Percentiles rank a stretch among this genome's conserved stretches.
Evolutionary conservation across 2,329 filamentous ascomycete species (phyloP).

Genomic region (Gnomoniopsis sp.): DNA sequence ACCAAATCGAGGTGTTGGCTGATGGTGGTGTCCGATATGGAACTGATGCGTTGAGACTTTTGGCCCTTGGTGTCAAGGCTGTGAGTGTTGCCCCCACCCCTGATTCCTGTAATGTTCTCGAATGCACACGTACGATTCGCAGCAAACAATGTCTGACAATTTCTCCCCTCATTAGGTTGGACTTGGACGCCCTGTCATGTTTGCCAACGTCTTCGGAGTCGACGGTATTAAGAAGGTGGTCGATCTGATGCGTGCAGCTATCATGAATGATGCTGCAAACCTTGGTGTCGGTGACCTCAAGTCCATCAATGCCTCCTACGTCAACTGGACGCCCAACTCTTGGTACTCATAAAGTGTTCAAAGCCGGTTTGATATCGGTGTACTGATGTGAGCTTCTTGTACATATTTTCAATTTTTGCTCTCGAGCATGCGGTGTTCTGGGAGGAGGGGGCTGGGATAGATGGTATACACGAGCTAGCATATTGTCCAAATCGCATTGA

Average conservation of each 20-base stretch:
- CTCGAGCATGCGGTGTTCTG: too few relatives aligned
- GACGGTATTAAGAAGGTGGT: conserved; percentile 44
- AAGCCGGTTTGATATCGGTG: too few relatives aligned
- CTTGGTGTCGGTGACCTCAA: conserved; percentile 37
- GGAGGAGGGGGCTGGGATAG: too few relatives aligned
- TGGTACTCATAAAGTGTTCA: neutral
- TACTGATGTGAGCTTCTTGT: neutral
- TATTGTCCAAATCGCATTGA: too few relatives aligned
- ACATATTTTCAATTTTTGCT: neutral
- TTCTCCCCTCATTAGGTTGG: conserved; percentile 22
- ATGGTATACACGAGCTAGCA: too few relatives aligned
- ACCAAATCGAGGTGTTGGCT: conserved; percentile 35
- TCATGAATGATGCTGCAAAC: conserved; percentile 41
- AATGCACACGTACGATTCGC: neutral
- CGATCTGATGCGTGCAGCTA: conserved; percentile 46
- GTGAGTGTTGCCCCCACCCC: conserved; percentile 21
- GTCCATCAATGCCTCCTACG: conserved; percentile 27
- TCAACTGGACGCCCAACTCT: conserved; percentile 28
- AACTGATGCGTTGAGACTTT: conserved; percentile 38
- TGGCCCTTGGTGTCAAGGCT: conserved; percentile 40
- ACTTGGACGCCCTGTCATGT: conserved; percentile 50
- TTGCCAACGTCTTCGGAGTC: conserved; percentile 47
- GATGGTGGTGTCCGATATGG: conserved; percentile 43
- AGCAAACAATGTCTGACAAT: neutral
- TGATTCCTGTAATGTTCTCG: neutral